A percentile compares a stretch with the other conserved stretches of the same genome.
Conservation (phyloP, 306 rosid genomes). For the Acacia crassicarpa region DNA sequence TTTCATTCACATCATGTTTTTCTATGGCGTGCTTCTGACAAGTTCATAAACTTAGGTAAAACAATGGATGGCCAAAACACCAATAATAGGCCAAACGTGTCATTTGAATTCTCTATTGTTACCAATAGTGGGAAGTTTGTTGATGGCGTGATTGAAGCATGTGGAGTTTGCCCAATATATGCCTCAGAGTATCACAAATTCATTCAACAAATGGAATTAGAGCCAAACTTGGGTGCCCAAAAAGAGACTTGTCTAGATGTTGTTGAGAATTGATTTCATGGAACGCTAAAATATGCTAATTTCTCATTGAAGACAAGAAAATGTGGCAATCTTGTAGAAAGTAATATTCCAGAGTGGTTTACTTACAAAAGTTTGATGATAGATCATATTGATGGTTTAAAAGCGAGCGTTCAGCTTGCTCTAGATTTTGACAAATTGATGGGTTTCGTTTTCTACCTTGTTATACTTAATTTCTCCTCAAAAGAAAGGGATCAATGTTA, state of each 20-base stretch:
- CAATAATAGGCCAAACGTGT: not conserved
- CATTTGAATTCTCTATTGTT: not conserved
- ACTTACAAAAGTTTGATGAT: not conserved
- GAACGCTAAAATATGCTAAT: not conserved
- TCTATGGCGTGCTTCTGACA: not conserved
- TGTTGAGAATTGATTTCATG: not conserved
- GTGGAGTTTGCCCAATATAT: not conserved
- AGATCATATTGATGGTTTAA: rapidly evolving
- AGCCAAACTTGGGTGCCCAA: not conserved
- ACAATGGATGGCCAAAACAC: not conserved
- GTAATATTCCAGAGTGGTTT: not conserved
- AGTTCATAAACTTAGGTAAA: rapidly evolving
- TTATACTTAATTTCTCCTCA: not conserved
- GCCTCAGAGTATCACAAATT: not conserved
- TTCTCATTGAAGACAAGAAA: not conserved
- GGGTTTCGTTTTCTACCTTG: not conserved
- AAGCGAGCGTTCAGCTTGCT: not conserved
- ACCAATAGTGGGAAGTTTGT: too few relatives aligned
- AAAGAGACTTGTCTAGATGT: not conserved
- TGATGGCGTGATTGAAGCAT: not conserved
- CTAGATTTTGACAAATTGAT: not conserved
- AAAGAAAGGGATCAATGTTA: not conserved
- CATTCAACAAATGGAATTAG: not conserved
- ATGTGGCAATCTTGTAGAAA: not conserved
- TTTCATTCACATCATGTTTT: not conserved